A percentile compares a stretch with the other conserved stretches of the same genome.
Evolutionary conservation across 2,329 filamentous ascomycete genomes (phyloP).

Genomic region (Coniochaeta hoffmannii): DNA sequence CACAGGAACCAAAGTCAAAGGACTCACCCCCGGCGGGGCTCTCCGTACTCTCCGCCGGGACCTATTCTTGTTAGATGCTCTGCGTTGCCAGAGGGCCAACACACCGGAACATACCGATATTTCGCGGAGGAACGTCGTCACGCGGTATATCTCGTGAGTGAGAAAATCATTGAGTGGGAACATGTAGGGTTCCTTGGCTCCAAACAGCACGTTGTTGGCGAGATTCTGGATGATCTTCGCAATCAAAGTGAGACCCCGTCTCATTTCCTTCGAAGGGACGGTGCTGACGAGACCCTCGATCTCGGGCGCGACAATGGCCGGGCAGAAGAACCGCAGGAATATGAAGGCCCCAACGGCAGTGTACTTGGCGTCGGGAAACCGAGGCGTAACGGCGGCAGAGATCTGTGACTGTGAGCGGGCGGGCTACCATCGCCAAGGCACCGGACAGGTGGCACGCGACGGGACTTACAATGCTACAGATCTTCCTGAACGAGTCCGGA

Average conservation of each 20-base stretch:
- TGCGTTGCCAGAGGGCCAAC: background rate
- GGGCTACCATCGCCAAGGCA: background rate
- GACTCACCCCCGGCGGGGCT: constrained; percentile 35
- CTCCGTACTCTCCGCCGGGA: constrained; percentile 40
- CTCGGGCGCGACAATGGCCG: constrained; percentile 64
- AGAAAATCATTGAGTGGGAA: constrained; percentile 63
- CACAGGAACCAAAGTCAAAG: constrained; percentile 65
- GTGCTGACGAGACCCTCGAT: constrained; percentile 56
- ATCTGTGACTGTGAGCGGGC: constrained; percentile 36
- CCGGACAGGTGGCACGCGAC: background rate
- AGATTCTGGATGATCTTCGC: constrained; percentile 66
- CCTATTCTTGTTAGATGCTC: constrained; percentile 22
- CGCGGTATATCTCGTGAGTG: constrained; percentile 59
- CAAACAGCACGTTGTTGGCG: constrained; percentile 65
- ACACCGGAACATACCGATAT: constrained; percentile 48
- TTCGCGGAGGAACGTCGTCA: constrained; percentile 59
- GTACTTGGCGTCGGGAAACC: constrained; percentile 64
- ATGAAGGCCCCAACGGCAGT: constrained; percentile 66
- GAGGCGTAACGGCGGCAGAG: constrained; percentile 52
- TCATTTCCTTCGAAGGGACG: constrained; percentile 60
- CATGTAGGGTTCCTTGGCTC: constrained; percentile 67
- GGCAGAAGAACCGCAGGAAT: constrained; percentile 65
- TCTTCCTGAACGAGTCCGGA: constrained; percentile 56
- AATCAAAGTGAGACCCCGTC: constrained; percentile 59
- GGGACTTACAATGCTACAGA: constrained; percentile 55